Conservation (phyloP, 1,284 basidiomycete genomes). For the Bjerkandera adusta region DNA sequence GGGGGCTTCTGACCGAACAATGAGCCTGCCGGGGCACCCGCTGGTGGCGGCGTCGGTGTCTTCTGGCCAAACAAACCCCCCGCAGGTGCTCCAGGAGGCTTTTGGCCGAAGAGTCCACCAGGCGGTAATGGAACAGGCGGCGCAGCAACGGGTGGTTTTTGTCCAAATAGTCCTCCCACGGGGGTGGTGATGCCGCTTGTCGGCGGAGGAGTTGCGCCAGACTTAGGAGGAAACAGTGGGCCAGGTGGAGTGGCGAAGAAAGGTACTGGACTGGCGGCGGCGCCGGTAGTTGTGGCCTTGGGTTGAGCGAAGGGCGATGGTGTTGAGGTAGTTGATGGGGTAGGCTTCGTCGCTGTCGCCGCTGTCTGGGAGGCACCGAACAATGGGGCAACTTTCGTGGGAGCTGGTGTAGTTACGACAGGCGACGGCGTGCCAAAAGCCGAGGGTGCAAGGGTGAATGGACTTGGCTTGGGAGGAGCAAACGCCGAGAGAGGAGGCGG, state of each 20-base stretch:
- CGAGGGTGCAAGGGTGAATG: slow-evolving; percentile 20
- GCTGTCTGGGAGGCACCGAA: neutral
- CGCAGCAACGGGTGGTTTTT: slow-evolving; percentile 5
- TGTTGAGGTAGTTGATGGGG: slow-evolving; percentile 4
- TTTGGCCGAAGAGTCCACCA: slow-evolving; percentile 5
- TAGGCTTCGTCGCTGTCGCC: slow-evolving; percentile 3
- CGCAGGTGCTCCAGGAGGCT: neutral
- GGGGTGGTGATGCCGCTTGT: neutral
- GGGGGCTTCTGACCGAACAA: slow-evolving; percentile 11
- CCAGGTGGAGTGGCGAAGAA: neutral
- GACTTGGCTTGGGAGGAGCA: slow-evolving; percentile 18
- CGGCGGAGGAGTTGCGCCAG: neutral
- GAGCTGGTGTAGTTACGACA: slow-evolving; percentile 11
- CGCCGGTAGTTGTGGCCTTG: neutral
- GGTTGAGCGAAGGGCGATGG: neutral
- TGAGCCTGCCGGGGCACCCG: neutral
- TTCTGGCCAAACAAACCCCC: neutral
- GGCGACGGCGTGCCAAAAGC: slow-evolving; percentile 14
- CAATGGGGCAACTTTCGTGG: neutral
- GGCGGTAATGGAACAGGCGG: slow-evolving; percentile 8
- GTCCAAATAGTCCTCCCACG: neutral
- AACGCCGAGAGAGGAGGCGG: slow-evolving; percentile 38
- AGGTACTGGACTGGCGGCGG: no score
- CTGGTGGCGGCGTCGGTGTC: neutral
- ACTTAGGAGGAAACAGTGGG: neutral